Evolutionary conservation across 140 eudicot species (phyloP), one percentile per base, ranked within the genome.

Genomic region (Senecio squalidus): DNA sequence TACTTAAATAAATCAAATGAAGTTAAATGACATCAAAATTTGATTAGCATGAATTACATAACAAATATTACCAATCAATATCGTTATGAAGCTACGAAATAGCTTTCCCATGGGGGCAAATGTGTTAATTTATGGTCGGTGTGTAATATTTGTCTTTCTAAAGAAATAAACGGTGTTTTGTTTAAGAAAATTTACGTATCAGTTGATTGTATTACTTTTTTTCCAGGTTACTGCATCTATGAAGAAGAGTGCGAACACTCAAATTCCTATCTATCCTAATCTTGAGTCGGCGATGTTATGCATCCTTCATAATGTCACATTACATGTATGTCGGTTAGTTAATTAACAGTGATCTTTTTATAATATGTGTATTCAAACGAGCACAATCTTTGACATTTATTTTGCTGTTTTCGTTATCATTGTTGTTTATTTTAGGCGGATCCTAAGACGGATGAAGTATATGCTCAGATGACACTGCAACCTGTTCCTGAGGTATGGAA

Each of bases 381-480:
- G 39, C 27, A 39, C 50, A 38, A 2, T 6, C 9, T 48, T 48
- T 57, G 43, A 36, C 43, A 4, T 36, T 36, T 36, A 36, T 36
- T 36, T 9, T 36, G 43, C 4, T 36, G 43, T 15, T 36, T 36
- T 13, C 43, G n/a, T n/a, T 46, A 26, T 31, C 17, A 14, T 21
- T 36, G n/a, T 31, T 27, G 24, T 17, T 6, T 45, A 5, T 64
- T 44, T 61, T 73, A 89, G 97, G 97, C 97, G n/a, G 97, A 89
- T 69, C 89, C 89, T 13, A 95, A 89, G 58, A 89, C 97, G 11
- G 97, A 89, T 46, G 97, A 89, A 73, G 96, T 88, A 2, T 88
- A 88, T 70, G 95, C 96, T 40, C 84, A 88, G 66, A 88, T 88
- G 96, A 89, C 97, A 22, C 92, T 89, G 20, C 97, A 84, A 43